phyloP scores from a whole-genome alignment of 192 early-diverging fungal species.

The Phlyctochytrium bullatum region DNA sequence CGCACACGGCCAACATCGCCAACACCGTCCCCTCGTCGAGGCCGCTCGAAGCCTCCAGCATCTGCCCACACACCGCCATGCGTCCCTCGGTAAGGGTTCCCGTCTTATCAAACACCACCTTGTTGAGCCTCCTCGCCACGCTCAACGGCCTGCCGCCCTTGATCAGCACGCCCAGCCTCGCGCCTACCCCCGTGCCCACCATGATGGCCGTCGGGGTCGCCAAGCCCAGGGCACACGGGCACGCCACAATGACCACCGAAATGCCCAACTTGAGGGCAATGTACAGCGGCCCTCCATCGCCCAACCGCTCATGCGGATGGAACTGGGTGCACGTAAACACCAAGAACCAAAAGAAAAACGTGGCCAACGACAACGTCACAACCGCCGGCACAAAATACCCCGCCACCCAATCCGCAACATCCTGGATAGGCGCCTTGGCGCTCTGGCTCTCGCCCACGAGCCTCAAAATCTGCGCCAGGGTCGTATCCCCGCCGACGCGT shows the following conservation, averaged over 20 bases:
- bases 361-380: constrained; percentile 65
- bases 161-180: constrained; percentile 91
- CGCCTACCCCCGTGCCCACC: constrained; percentile 97
- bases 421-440: constrained; percentile 94
- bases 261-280: constrained; percentile 64
- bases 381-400: constrained; percentile 90
- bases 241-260: constrained; percentile 93
- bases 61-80: constrained; percentile 33
- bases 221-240: constrained; percentile 94
- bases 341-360: constrained; percentile 76
- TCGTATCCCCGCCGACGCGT: constrained; percentile 87
- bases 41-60: not conserved
- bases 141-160: constrained; percentile 91
- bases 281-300: constrained; percentile 3
- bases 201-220: constrained; percentile 97
- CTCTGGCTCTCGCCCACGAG: constrained; percentile 93
- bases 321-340: constrained; percentile 36
- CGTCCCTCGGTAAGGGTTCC: constrained; percentile 85
- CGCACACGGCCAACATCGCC: constrained; percentile 72
- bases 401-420: constrained; percentile 82
- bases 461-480: constrained; percentile 86
- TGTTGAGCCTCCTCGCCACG: constrained; percentile 73
- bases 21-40: constrained; percentile 44
- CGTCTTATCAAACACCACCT: constrained; percentile 97
- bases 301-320: constrained; percentile 4